Evolutionary conservation across 345 rosid species (phyloP).

Genomic region (Alliaria petiolata): DNA sequence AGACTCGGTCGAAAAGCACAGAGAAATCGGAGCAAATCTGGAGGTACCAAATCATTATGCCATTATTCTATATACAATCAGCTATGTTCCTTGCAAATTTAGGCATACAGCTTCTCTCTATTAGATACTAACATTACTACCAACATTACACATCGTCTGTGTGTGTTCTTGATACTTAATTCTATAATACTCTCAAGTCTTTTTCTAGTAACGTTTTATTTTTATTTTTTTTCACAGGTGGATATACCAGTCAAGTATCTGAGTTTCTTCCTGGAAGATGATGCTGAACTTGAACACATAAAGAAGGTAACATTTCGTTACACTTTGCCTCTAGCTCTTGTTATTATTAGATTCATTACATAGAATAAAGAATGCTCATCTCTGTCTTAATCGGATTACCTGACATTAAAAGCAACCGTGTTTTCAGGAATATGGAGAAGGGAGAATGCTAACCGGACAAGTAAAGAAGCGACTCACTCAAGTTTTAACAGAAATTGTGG

Average conservation of each 20-base stretch:
- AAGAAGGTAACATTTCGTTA: slow-evolving; percentile 44
- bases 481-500: too few species aligned
- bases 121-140: too few species aligned
- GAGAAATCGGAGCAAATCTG: slow-evolving; percentile 63
- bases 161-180: not conserved
- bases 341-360: not conserved
- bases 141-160: too few species aligned
- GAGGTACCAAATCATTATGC: slow-evolving; percentile 47
- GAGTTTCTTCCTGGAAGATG: slow-evolving; percentile 77
- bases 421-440: too few species aligned
- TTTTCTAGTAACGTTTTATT: not conserved
- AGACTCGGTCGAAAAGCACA: slow-evolving; percentile 44
- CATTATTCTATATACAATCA: too few species aligned
- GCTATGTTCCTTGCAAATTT: too few species aligned
- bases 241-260: slow-evolving; percentile 82
- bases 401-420: too few species aligned
- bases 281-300: slow-evolving; percentile 71
- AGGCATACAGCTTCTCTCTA: too few species aligned
- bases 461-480: too few species aligned
- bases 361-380: not conserved
- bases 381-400: not conserved
- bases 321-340: not conserved
- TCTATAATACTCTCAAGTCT: not conserved
- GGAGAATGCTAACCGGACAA: too few species aligned
- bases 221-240: slow-evolving; percentile 44